These are phyloP conservation scores for Mallotus nudiflorus DNA, from an alignment of 345 rosid genomes.

Conservation along the genomic window DNA sequence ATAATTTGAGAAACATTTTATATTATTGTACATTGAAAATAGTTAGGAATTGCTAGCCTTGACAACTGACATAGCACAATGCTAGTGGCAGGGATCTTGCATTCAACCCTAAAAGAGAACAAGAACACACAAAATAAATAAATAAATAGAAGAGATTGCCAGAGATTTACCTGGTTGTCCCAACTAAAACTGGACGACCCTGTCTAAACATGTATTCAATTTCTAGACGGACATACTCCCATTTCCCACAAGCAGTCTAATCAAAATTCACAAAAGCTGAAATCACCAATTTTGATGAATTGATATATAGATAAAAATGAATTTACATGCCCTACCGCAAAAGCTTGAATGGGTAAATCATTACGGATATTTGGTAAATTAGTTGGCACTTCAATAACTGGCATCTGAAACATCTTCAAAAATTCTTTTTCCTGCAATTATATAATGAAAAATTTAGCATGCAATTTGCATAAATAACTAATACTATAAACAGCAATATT, in stretches of 20 bases:
- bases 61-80: too few species aligned
- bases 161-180: conserved; percentile 81
- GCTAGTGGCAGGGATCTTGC: background rate
- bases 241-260: conserved; percentile 91
- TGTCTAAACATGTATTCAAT: conserved; percentile 86
- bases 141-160: too few species aligned
- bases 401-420: conserved; percentile 86
- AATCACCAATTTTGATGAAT: background rate
- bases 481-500: background rate
- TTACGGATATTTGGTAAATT: conserved; percentile 84
- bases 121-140: background rate
- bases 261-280: conserved; percentile 21
- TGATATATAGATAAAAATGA: background rate
- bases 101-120: background rate
- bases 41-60: too few species aligned
- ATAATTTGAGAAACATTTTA: background rate
- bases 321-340: conserved; percentile 60
- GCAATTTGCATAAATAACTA: conserved; percentile 7
- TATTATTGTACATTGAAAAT: background rate
- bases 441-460: conserved; percentile 5
- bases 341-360: conserved; percentile 92
- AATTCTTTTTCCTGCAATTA: conserved; percentile 80
- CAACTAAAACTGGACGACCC: conserved; percentile 97
- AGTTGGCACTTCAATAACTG: conserved; percentile 93
- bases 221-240: conserved; percentile 86